These are phyloP conservation scores for Cyclotella atomus DNA, from an alignment of 108 stramenopile species.

Conservation along the genomic window DNA sequence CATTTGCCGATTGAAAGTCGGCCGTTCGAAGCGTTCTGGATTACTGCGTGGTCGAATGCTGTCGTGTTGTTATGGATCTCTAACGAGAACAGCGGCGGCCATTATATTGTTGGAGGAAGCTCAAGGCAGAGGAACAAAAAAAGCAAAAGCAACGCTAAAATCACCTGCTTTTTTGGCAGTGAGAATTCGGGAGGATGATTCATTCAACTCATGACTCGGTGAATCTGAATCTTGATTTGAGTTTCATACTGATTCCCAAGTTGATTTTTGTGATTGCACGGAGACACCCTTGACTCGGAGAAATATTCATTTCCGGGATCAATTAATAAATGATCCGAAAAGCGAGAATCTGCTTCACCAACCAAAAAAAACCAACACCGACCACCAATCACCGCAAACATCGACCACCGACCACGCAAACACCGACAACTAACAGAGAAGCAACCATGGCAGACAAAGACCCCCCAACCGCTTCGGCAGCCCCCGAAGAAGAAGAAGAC, in stretches of 20 bases:
- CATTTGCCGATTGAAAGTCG: no score
- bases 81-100: no score
- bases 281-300: slow-evolving; percentile 3
- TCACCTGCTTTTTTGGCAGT: no score
- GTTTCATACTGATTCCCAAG: neutral
- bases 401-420: neutral
- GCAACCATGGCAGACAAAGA: slow-evolving; percentile 13
- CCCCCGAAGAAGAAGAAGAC: slow-evolving; percentile 50
- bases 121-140: no score
- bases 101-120: no score
- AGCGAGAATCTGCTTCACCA: neutral
- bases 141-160: no score
- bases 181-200: slow-evolving; percentile 1
- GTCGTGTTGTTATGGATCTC: no score
- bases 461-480: neutral
- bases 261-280: neutral
- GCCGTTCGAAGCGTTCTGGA: no score
- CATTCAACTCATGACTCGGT: slow-evolving; percentile 15
- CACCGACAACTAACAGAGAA: neutral
- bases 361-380: neutral
- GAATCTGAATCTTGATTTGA: no score
- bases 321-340: no score
- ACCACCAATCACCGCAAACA: neutral
- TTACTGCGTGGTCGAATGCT: no score
- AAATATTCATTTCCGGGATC: no score